Evolutionary conservation across 2,329 filamentous ascomycete genomes (phyloP).

Genomic region (Botryotinia calthae): DNA sequence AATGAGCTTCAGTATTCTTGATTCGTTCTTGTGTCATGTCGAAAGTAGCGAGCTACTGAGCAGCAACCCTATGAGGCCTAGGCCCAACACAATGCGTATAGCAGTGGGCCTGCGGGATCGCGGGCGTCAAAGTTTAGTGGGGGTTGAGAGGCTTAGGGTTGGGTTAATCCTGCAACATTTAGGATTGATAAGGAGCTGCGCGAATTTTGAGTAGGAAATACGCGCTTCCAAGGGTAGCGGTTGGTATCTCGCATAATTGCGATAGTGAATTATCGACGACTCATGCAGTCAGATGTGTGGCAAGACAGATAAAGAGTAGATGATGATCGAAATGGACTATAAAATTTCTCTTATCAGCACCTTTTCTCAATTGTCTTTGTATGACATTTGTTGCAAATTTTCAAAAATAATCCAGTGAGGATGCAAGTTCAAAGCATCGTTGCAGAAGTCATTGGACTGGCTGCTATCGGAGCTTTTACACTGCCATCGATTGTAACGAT

Average conservation of each 20-base stretch:
- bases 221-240: constrained; percentile 7
- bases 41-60: background rate
- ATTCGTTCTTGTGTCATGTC: background rate
- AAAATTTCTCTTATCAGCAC: constrained; percentile 3
- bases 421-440: constrained; percentile 13
- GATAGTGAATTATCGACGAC: constrained; percentile 12
- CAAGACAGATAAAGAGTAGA: constrained; percentile 1
- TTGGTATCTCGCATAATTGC: constrained; percentile 15
- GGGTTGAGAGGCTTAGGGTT: background rate
- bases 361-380: background rate
- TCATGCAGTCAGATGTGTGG: constrained; percentile 12
- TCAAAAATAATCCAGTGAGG: background rate
- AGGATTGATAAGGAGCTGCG: background rate
- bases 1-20: background rate
- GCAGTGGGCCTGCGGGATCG: background rate
- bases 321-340: background rate
- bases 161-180: background rate
- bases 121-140: background rate
- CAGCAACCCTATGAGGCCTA: background rate
- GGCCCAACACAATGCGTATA: background rate
- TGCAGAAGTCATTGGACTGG: constrained; percentile 19
- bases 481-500: constrained; percentile 16
- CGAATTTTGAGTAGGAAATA: constrained; percentile 6
- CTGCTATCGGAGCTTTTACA: constrained; percentile 12
- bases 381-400: background rate